Percentiles rank a stretch among this genome's conserved stretches.
Conservation (phyloP, 192 early-diverging fungal species). For the Backusella parvicylindrica region DNA sequence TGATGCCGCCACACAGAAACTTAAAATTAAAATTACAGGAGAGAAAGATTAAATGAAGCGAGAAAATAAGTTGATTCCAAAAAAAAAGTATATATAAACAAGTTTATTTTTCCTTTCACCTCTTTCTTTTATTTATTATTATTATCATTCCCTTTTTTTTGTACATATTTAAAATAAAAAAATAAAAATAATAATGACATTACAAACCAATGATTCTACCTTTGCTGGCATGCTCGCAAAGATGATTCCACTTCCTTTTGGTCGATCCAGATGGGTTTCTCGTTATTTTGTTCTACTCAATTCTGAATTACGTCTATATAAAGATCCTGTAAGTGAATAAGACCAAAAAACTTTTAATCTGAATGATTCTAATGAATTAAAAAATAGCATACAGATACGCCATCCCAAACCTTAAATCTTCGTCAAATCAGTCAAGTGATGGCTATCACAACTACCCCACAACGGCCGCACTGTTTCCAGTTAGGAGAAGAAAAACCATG, state of each 20-base stretch:
- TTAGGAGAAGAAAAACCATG: conserved; percentile 11
- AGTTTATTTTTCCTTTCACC: background rate
- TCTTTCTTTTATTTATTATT: too few relatives aligned
- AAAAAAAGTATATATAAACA: background rate
- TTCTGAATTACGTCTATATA: conserved; percentile 23
- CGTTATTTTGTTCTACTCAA: conserved; percentile 25
- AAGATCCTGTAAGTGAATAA: conserved; percentile 14
- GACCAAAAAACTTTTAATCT: background rate
- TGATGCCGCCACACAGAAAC: background rate
- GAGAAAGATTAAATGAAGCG: too few relatives aligned
- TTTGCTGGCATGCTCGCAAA: conserved; percentile 8
- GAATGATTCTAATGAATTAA: background rate
- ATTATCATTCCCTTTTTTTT: background rate
- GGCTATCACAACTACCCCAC: background rate
- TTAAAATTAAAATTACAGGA: background rate
- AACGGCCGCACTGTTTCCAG: conserved; percentile 2
- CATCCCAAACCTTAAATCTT: conserved; percentile 10
- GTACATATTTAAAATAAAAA: background rate
- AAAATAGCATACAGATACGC: conserved; percentile 12
- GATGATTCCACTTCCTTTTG: conserved; percentile 9
- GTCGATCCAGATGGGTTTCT: conserved; percentile 21
- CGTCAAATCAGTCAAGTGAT: conserved; percentile 3
- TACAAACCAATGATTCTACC: background rate
- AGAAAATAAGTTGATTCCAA: background rate
- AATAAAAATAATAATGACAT: background rate